Evolutionary conservation across 2,329 filamentous ascomycete genomes (phyloP).

Genomic region (Plenodomus tracheiphilus): DNA sequence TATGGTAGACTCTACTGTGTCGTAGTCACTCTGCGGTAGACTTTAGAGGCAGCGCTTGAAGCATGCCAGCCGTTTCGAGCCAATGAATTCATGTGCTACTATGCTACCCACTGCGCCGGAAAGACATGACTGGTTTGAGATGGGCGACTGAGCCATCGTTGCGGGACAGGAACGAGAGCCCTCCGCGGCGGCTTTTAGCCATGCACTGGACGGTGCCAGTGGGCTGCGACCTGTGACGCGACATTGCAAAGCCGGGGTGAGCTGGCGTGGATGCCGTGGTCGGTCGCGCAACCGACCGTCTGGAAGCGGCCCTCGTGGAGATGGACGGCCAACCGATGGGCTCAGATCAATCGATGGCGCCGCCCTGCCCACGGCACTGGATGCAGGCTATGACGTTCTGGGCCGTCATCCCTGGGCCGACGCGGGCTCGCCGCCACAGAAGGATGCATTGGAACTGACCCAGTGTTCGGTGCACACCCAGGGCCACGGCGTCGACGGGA

Average conservation of each 20-base stretch:
- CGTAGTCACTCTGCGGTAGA: too few relatives aligned
- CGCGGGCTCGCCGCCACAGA: background rate
- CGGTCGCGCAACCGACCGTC: slow-evolving; percentile 31
- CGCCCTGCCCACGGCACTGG: slow-evolving; percentile 32
- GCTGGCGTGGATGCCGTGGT: slow-evolving; percentile 10
- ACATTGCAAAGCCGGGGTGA: slow-evolving; percentile 9
- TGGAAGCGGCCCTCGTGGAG: slow-evolving; percentile 34
- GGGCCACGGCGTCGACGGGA: too few relatives aligned
- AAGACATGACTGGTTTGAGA: background rate
- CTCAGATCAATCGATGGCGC: slow-evolving; percentile 27
- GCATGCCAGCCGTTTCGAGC: too few relatives aligned
- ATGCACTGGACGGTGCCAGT: too few relatives aligned
- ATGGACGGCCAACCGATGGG: slow-evolving; percentile 30
- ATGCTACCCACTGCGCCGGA: background rate
- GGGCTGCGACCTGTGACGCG: slow-evolving; percentile 17
- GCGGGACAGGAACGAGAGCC: background rate
- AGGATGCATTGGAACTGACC: background rate
- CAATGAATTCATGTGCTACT: too few relatives aligned
- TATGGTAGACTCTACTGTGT: too few relatives aligned
- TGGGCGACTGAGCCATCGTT: background rate
- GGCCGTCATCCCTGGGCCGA: slow-evolving; percentile 20
- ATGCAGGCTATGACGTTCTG: slow-evolving; percentile 28
- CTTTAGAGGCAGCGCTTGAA: too few relatives aligned
- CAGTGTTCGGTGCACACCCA: slow-evolving; percentile 2
- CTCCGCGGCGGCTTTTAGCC: background rate